Base-by-base conservation (phyloP, 2,329 filamentous ascomycete species). In the Fusarium virguliforme region DNA sequence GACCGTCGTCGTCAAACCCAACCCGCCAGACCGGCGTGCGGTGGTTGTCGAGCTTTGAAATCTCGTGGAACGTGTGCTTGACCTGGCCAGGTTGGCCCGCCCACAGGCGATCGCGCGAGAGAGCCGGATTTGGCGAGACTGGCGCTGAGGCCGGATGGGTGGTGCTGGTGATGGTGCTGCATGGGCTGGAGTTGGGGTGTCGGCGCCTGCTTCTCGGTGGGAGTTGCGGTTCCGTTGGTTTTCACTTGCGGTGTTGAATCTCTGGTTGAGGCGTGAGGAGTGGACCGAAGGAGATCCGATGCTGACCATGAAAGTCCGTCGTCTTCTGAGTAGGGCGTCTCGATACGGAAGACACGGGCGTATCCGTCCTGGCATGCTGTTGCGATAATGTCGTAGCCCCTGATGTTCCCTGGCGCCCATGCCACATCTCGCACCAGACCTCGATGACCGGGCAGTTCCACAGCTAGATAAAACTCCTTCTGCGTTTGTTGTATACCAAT, bases 321-420 rank as follows among this genome's bases (percentile, higher is more conserved):
- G 67, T 80, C 83, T 67, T 77, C 82, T 69, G 74, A 79, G 67
- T 81, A 82, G 1, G 87, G 86, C 0, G 92, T 92, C 37, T 91
- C 89, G 18, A 97, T 80, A 74, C 95, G 90, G 77, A 97, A 97
- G n/a, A 99, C 92, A 41, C 95, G 88, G 41, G 98, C 90, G 74
- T 90, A 91, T 4, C 96, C 95, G 78, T 99, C 96, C 80, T 97
- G 97, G 78, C 94, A 96, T 3, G 94, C 95, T 6, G 95, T 97
- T 4, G 95, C 96, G 74, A 98, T 88, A 63, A 95, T 88, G 79
- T 99, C 96, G 79, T 94, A 95, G 1, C 95, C 95, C 40, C 95
- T 86, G 75, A 97, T 94, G 71, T 94, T 97, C 12, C 94, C 95
- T 53, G 94, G 92, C 1, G 95, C 94, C 96, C 96, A 99, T 3